Conservation (phyloP, 805 yeast genomes). For the Wickerhamiella spandovensis region DNA sequence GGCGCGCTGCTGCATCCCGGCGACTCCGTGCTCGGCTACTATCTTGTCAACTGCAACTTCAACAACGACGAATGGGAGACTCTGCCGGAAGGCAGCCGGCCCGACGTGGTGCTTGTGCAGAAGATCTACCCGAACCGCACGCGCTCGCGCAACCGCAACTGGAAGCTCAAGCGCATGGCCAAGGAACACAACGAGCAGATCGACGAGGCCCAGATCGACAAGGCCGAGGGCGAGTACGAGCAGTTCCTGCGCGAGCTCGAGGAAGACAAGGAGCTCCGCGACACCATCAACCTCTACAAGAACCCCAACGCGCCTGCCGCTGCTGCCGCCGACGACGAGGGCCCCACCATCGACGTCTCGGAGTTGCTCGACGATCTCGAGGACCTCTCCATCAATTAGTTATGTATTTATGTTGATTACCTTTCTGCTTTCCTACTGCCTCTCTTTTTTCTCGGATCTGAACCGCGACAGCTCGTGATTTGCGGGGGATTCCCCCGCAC, state of each 20-base stretch:
- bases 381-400: conserved; percentile 3
- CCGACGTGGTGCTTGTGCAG: conserved; percentile 83
- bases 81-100: conserved; percentile 26
- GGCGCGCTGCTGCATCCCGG: conserved; percentile 92
- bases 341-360: conserved; percentile 79
- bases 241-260: conserved; percentile 92
- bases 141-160: conserved; percentile 50
- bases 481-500: too few relatives aligned
- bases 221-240: conserved; percentile 91
- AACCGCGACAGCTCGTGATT: too few relatives aligned
- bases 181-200: conserved; percentile 45
- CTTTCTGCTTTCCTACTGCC: too few relatives aligned
- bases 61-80: conserved; percentile 35
- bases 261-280: conserved; percentile 91
- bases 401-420: background rate
- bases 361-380: conserved; percentile 91
- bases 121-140: conserved; percentile 70
- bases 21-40: conserved; percentile 83
- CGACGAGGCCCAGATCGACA: conserved; percentile 60
- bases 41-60: conserved; percentile 64
- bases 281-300: conserved; percentile 79
- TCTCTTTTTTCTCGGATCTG: too few relatives aligned
- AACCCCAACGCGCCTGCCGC: conserved; percentile 23
- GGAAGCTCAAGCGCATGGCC: conserved; percentile 98
- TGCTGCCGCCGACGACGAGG: conserved; percentile 41